Evolutionary conservation across 1,284 basidiomycete genomes (phyloP), one percentile per base, ranked within the genome.

Genomic region (Puccinia novopanici): DNA sequence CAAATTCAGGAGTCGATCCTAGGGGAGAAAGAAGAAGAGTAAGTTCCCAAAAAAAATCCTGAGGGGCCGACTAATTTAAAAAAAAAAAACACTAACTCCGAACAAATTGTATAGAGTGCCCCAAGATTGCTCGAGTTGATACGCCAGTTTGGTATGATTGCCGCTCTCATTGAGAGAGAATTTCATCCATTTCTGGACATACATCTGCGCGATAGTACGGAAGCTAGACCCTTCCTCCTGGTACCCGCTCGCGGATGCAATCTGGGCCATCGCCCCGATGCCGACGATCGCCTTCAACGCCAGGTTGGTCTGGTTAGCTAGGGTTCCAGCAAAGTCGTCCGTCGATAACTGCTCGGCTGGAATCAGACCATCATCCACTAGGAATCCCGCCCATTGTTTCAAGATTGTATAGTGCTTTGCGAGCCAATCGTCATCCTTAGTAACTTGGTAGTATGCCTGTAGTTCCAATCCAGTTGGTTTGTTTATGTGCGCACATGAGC

Each of bases 91-190:
- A 84, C 83, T 59, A 75, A 85, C 85, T 68, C 81, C 83, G 48
- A 84, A 82, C 34, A 85, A 75, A 78, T 85, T 85, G 82, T 85
- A 86, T 27, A 86, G 82, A 1, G 84, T 84, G 2, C 86, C 86
- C 84, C 85, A 85, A 6, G 84, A 84, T 12, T 82, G 72, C 17
- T 86, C 84, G 59, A 84, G 83, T 80, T 86, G 85, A 81, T 86
- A 86, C 3, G 84, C 81, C 5, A 86, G 83, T 82, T 86, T 86
- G 67, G 84, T 84, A 82, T 86, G 86, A 54, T 81, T 73, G 17
- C 50, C 48, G 40, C 82, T 55, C 82, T 40, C 27, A 19, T 10
- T 54, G 17, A 74, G 82, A 37, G 82, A 83, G 15, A 82, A 81
- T 27, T 84, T 82, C 1, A 55, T 75, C 83, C 84, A 85, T 22